phyloP scores from a whole-genome alignment of 495 filamentous ascomycete genomes.

The Eremomyces bilateralis region DNA sequence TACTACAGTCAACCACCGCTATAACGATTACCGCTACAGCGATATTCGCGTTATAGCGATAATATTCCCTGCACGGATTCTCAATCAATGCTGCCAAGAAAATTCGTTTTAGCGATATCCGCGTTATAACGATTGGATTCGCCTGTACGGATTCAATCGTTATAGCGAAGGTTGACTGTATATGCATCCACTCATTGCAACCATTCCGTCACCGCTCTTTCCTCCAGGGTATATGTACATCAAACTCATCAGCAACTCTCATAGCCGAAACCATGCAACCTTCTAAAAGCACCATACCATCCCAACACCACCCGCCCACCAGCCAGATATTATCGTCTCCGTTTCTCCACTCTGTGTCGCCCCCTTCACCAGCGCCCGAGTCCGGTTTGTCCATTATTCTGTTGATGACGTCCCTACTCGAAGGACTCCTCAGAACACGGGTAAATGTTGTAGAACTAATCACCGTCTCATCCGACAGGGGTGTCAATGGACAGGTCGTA shows the following conservation, averaged over 20 bases:
- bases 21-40: too few relatives aligned
- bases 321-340: slow-evolving; percentile 29
- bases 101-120: too few relatives aligned
- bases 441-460: slow-evolving; percentile 15
- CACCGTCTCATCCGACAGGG: slow-evolving; percentile 7
- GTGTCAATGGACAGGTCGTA: slow-evolving; percentile 15
- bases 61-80: too few relatives aligned
- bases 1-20: too few relatives aligned
- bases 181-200: too few relatives aligned
- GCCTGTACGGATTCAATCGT: too few relatives aligned
- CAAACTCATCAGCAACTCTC: slow-evolving; percentile 26
- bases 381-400: slow-evolving; percentile 15
- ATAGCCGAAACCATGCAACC: slow-evolving; percentile 34
- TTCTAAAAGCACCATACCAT: slow-evolving; percentile 39
- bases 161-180: too few relatives aligned
- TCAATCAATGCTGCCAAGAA: too few relatives aligned
- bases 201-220: too few relatives aligned
- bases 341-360: slow-evolving; percentile 22
- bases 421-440: slow-evolving; percentile 17
- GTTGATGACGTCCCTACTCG: slow-evolving; percentile 16
- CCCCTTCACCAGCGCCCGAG: background rate
- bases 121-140: too few relatives aligned
- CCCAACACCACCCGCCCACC: slow-evolving; percentile 39
- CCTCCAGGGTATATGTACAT: slow-evolving; percentile 21
- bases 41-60: too few relatives aligned